These are phyloP conservation scores for Penicillium freii DNA, from an alignment of 2,329 filamentous ascomycete species.

Conservation along the genomic window DNA sequence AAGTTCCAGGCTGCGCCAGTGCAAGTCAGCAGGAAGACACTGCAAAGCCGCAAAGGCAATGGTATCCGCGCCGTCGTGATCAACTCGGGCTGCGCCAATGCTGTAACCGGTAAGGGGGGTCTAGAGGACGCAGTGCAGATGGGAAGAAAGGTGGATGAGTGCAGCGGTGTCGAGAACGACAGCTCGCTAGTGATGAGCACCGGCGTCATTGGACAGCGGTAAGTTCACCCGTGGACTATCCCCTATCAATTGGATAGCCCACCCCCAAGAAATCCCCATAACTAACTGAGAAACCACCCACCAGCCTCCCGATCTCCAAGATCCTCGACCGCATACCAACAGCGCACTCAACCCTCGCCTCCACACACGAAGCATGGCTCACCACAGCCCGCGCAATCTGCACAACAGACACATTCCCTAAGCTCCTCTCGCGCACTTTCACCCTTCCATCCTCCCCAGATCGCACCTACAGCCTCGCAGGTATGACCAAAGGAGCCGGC, in stretches of 20 bases:
- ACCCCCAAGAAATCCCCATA: not conserved
- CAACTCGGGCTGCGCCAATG: slow-evolving; percentile 96
- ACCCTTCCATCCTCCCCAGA: slow-evolving; percentile 74
- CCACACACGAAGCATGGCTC: slow-evolving; percentile 82
- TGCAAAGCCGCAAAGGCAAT: slow-evolving; percentile 63
- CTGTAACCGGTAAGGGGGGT: slow-evolving; percentile 87
- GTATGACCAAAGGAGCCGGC: slow-evolving; percentile 96
- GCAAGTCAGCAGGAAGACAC: slow-evolving; percentile 72
- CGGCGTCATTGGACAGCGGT: slow-evolving; percentile 93
- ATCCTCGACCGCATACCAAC: slow-evolving; percentile 79
- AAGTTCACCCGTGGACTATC: slow-evolving; percentile 5
- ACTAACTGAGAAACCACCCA: not conserved
- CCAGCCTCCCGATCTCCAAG: slow-evolving; percentile 81
- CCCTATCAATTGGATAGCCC: not conserved
- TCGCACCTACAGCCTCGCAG: slow-evolving; percentile 77
- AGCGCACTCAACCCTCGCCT: slow-evolving; percentile 68
- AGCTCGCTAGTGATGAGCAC: slow-evolving; percentile 96
- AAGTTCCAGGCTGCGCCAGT: slow-evolving; percentile 97
- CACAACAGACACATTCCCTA: slow-evolving; percentile 98
- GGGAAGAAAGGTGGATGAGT: slow-evolving; percentile 73
- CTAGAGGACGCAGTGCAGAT: slow-evolving; percentile 84
- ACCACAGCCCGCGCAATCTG: slow-evolving; percentile 85
- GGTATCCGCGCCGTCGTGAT: slow-evolving; percentile 80
- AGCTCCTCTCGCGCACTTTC: slow-evolving; percentile 83
- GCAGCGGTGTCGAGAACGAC: slow-evolving; percentile 52